Evolutionary conservation across 352 stramenopile genomes (phyloP).

Genomic region (Pythium scleroteichum): DNA sequence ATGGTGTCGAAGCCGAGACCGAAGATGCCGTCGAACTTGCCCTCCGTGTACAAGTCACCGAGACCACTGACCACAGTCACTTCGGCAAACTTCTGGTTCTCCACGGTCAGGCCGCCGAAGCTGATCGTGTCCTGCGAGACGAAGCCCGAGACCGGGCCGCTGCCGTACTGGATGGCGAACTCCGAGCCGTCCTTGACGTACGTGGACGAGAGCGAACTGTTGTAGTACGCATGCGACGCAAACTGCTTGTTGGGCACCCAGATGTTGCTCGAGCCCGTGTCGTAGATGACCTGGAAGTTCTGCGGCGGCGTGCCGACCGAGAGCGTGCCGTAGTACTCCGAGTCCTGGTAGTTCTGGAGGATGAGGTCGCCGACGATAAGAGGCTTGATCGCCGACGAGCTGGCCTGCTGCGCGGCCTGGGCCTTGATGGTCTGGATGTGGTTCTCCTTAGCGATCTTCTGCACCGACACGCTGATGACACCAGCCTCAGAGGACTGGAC

Average conservation of each 20-base stretch:
- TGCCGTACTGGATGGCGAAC: conserved; percentile 96
- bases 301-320: conserved; percentile 90
- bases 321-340: conserved; percentile 94
- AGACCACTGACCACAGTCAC: conserved; percentile 95
- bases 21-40: conserved; percentile 98
- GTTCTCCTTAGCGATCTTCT: conserved; percentile 1
- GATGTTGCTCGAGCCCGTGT: conserved; percentile 95
- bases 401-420: background rate
- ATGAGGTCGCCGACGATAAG: conserved; percentile 44
- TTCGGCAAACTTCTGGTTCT: conserved; percentile 93
- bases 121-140: conserved; percentile 89
- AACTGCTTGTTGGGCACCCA: conserved; percentile 91
- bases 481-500: background rate
- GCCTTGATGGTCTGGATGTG: background rate
- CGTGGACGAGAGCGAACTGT: conserved; percentile 78
- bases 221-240: conserved; percentile 78
- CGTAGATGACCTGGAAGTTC: conserved; percentile 94
- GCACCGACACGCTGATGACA: background rate
- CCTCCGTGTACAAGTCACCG: conserved; percentile 91
- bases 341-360: conserved; percentile 91
- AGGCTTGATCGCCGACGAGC: background rate
- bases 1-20: conserved; percentile 95
- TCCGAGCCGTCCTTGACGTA: conserved; percentile 90
- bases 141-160: conserved; percentile 90
- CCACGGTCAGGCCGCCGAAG: conserved; percentile 59